Conservation (phyloP, 306 rosid species). For the Cyclanthera cordifolia region DNA sequence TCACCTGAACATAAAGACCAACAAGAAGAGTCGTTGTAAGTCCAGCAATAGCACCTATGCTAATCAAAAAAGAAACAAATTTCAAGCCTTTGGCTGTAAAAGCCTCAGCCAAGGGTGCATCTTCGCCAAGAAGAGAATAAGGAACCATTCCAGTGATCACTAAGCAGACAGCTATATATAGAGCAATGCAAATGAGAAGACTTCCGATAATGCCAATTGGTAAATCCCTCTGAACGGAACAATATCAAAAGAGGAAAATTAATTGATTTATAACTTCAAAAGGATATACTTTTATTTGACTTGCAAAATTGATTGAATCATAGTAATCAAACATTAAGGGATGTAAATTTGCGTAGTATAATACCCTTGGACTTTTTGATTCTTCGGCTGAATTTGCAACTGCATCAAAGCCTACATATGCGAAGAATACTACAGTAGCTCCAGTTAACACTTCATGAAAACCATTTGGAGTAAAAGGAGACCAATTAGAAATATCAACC, state of each 20-base stretch:
- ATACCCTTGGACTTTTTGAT: constrained; percentile 85
- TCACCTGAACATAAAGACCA: constrained; percentile 96
- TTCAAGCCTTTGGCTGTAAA: constrained; percentile 84
- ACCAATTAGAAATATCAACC: constrained; percentile 90
- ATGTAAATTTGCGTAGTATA: constrained; percentile 21
- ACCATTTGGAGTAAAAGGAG: constrained; percentile 93
- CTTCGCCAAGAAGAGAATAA: constrained; percentile 67
- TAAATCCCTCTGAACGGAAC: constrained; percentile 68
- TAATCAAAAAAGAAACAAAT: constrained; percentile 63
- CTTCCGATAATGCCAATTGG: constrained; percentile 94
- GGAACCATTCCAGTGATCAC: constrained; percentile 99
- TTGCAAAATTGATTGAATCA: constrained; percentile 10
- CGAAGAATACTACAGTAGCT: constrained; percentile 93
- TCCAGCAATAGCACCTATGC: constrained; percentile 91
- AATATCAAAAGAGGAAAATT: constrained; percentile 7
- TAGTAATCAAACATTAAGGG: constrained; percentile 4
- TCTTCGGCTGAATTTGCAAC: constrained; percentile 99
- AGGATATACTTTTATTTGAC: neutral
- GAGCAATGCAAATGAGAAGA: constrained; percentile 59
- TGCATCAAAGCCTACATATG: constrained; percentile 97
- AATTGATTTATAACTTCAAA: neutral
- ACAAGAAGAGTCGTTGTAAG: constrained; percentile 94
- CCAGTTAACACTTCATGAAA: constrained; percentile 57
- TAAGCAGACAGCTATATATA: constrained; percentile 84
- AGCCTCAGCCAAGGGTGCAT: constrained; percentile 93